phyloP scores from a whole-genome alignment of 148 eudicot genomes.

The Rhododendron mucronatum region DNA sequence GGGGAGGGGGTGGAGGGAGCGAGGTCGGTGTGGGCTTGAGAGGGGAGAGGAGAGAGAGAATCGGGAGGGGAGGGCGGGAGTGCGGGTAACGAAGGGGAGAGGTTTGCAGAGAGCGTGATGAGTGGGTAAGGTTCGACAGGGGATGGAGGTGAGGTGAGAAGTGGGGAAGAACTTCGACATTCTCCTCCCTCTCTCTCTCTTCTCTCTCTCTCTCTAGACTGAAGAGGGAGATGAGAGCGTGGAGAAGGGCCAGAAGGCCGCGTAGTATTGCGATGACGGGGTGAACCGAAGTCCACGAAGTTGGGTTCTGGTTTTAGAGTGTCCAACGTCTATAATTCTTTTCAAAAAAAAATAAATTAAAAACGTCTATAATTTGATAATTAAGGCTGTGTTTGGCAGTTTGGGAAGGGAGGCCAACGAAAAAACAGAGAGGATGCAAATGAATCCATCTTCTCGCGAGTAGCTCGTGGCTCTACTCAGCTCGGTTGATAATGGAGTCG shows the following conservation, averaged over 20 bases:
- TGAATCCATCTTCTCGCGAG: too few species aligned
- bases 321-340: not conserved
- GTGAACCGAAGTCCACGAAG: not conserved
- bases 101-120: constrained; percentile 7
- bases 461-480: too few species aligned
- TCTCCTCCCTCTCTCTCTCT: not conserved
- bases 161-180: constrained; percentile 38
- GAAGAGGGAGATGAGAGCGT: not conserved
- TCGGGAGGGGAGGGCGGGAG: constrained; percentile 11
- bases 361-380: too few species aligned
- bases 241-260: not conserved
- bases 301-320: not conserved
- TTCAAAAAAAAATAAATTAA: too few species aligned
- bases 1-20: not conserved
- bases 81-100: constrained; percentile 10
- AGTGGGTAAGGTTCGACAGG: constrained; percentile 24
- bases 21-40: not conserved
- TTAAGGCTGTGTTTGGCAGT: too few species aligned
- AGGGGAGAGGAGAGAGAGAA: constrained; percentile 6
- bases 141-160: constrained; percentile 21
- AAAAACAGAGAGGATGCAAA: too few species aligned
- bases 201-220: not conserved
- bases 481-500: too few species aligned
- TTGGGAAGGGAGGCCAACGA: too few species aligned
- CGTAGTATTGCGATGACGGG: not conserved